phyloP scores from a whole-genome alignment of 306 rosid species.

The Psophocarpus tetragonolobus region DNA sequence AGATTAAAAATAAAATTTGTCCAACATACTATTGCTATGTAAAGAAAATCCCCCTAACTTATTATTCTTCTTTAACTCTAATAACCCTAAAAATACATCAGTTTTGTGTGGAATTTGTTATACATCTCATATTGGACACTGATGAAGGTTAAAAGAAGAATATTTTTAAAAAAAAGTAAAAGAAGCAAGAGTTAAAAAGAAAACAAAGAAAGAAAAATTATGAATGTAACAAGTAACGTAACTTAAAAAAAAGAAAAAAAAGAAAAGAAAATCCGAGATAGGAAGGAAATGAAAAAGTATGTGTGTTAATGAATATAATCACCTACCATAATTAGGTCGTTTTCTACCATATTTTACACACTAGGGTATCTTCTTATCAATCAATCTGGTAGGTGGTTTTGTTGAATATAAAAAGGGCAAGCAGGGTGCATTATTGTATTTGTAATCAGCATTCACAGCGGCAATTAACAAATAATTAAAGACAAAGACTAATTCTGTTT shows the following conservation, averaged over 20 bases:
- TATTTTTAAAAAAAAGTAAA: no score
- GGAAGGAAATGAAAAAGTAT: neutral
- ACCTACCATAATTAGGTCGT: neutral
- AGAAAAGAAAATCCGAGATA: neutral
- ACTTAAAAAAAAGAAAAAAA: neutral
- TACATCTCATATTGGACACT: neutral
- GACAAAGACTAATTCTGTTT: neutral
- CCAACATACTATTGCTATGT: neutral
- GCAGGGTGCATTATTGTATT: neutral
- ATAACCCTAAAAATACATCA: neutral
- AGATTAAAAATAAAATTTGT: neutral
- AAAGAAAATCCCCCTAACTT: neutral
- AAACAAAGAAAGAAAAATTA: neutral
- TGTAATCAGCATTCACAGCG: neutral
- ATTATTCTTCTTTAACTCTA: neutral
- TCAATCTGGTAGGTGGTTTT: neutral
- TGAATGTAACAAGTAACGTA: neutral
- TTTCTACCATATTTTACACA: neutral
- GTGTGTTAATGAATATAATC: neutral
- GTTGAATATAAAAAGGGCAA: constrained; percentile 8
- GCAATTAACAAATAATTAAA: neutral
- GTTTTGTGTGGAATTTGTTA: neutral
- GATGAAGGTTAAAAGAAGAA: neutral
- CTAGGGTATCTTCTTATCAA: neutral
- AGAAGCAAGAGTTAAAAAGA: neutral